A percentile compares a stretch with the other conserved stretches of the same genome.
Conservation (phyloP, 2,329 filamentous ascomycete genomes). For the Aphanoascus verrucosus region DNA sequence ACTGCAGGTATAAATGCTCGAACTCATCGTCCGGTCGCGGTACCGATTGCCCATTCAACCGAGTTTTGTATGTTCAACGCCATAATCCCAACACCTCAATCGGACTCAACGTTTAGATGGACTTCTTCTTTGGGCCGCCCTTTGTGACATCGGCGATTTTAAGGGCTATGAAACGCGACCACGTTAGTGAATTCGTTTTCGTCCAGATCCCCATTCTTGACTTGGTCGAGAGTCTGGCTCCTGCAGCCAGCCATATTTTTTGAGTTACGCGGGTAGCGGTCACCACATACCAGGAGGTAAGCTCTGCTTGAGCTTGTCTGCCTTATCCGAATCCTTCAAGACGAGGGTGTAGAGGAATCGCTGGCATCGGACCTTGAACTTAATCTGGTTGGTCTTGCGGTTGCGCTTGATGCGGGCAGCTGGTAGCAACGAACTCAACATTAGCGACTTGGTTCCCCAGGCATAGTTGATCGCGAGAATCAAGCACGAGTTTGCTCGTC, state of each 20-base stretch:
- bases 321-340: constrained; percentile 98
- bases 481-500: neutral
- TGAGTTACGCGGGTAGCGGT: neutral
- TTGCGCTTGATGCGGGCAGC: constrained; percentile 94
- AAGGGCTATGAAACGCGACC: constrained; percentile 26
- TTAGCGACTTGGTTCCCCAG: constrained; percentile 3
- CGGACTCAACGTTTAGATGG: constrained; percentile 25
- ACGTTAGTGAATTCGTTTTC: constrained; percentile 4
- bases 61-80: neutral
- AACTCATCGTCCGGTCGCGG: neutral
- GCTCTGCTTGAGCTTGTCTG: constrained; percentile 99
- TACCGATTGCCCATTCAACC: neutral
- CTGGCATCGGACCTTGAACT: constrained; percentile 99
- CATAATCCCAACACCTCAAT: constrained; percentile 4
- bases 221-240: too few species aligned
- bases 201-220: neutral
- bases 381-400: constrained; percentile 81
- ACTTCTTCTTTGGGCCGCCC: constrained; percentile 37
- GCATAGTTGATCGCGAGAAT: neutral
- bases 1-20: neutral
- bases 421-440: constrained; percentile 31
- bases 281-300: constrained; percentile 78
- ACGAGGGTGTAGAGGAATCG: constrained; percentile 95
- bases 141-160: constrained; percentile 38
- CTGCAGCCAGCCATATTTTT: too few species aligned